Conservation (phyloP, 257 asterid genomes). For the Nicotiana undulata region DNA sequence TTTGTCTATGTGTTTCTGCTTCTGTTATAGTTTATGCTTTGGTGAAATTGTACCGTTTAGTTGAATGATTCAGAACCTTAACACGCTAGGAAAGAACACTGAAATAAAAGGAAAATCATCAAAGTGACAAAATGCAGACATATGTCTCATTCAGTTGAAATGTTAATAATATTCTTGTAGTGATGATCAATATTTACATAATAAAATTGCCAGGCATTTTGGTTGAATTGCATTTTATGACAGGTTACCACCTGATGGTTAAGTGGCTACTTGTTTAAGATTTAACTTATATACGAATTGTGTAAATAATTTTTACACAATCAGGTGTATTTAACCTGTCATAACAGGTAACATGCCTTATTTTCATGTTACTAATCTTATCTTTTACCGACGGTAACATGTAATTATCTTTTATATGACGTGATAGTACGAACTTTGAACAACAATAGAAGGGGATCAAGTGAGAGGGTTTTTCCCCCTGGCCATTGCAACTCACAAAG, state of each 20-base stretch:
- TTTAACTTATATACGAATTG: too few species aligned
- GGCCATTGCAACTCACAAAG: too few species aligned
- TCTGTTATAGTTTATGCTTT: conserved; percentile 48
- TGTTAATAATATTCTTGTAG: not conserved
- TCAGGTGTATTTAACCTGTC: too few species aligned
- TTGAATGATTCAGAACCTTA: not conserved
- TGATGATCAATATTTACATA: not conserved
- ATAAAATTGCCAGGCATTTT: not conserved
- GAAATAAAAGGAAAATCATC: not conserved
- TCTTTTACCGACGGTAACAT: too few species aligned
- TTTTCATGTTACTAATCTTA: too few species aligned
- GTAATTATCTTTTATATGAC: too few species aligned
- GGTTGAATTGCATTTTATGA: not conserved
- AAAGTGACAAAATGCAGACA: not conserved
- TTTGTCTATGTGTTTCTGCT: conserved; percentile 48
- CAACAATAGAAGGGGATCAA: not conserved
- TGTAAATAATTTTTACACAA: too few species aligned
- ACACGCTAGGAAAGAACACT: not conserved
- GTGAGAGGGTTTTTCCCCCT: not conserved
- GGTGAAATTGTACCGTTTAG: conserved; percentile 38
- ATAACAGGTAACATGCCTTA: too few species aligned
- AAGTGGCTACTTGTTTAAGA: not conserved
- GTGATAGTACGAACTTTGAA: too few species aligned
- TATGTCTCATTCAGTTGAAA: not conserved
- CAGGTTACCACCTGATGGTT: not conserved